Evolutionary conservation across 2,329 filamentous ascomycete genomes (phyloP), one percentile per base, ranked within the genome.

Genomic region (Aspergillus sp.): DNA sequence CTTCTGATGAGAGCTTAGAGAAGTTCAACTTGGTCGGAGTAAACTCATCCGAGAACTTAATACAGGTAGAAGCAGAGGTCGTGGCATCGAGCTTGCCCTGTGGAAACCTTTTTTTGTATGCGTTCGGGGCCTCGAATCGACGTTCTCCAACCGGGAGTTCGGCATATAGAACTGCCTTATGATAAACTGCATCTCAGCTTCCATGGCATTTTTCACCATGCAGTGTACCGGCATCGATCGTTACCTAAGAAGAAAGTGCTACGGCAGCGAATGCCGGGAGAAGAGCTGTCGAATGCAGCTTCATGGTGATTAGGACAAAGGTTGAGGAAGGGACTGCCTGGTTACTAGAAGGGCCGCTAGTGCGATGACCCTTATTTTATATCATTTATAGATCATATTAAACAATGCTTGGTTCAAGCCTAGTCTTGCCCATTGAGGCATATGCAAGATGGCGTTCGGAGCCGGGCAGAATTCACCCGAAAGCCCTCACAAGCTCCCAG

Each of bases 271-370:
- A 49, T 52, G 55, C 22, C 61, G 67, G 32, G 58, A 31, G 52
- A 52, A 4, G 64, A 66, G 58, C 46, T 29, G 67, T 46, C 42
- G 58, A 67, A 18, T 86, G 90, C 57, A 92, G 96, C 81, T 96
- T 96, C 65, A 85, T 96, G 36, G n/a, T 56, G 32, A 9, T 5
- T 56, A 11, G 2, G 12, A 42, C 2, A 14, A 18, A 22, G 16
- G 16, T 47, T 9, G 7, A 32, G 7, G 31, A 32, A 32, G 11
- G 7, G 11, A 10, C 9, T 32, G 31, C 6, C 22, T 24, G 4
- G 22, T 24, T 24, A 32, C 9, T 9, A 32, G 7, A 12, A 32
- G 5, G 31, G 11, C 2, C 31, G 11, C 31, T 2, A 7, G 31
- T 32, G 31, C 31, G 31, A 32, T 4, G 22, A 5, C 22, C 4